Conservation (phyloP, 495 filamentous ascomycete species). For the Aspergillus indologenus region DNA sequence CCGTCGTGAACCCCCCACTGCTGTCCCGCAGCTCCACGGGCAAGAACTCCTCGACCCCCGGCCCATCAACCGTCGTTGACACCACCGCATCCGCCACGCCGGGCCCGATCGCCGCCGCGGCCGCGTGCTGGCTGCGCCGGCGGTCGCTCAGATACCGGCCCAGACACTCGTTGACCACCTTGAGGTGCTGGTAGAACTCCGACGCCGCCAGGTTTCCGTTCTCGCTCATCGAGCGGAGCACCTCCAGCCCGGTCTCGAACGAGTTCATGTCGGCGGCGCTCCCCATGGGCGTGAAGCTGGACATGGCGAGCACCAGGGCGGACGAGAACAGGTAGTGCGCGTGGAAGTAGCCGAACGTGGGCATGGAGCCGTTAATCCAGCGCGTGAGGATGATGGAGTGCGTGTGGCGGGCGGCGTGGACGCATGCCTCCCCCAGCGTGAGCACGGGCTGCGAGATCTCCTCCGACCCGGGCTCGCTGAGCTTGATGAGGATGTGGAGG, state of each 20-base stretch:
- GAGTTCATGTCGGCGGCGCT: conserved; percentile 33
- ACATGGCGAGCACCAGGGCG: conserved; percentile 41
- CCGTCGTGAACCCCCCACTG: conserved; percentile 36
- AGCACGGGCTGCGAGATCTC: conserved; percentile 39
- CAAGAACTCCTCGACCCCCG: background rate
- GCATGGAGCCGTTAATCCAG: conserved; percentile 45
- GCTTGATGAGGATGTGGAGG: conserved; percentile 40
- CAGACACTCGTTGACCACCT: conserved; percentile 36
- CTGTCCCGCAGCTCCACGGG: background rate
- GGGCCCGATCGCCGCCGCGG: conserved; percentile 4
- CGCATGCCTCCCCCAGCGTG: conserved; percentile 45
- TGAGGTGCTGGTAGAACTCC: conserved; percentile 40
- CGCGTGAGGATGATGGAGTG: conserved; percentile 42
- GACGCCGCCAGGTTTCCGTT: conserved; percentile 43
- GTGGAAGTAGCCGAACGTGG: conserved; percentile 46
- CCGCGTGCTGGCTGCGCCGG: conserved; percentile 1
- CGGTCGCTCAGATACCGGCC: conserved; percentile 23
- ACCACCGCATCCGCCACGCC: background rate
- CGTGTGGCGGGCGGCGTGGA: conserved; percentile 43
- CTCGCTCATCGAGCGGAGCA: conserved; percentile 40
- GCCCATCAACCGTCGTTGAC: background rate
- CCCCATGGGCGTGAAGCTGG: conserved; percentile 40
- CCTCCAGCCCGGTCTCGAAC: conserved; percentile 40
- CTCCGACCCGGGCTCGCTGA: conserved; percentile 25
- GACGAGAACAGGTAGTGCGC: conserved; percentile 48